These are phyloP conservation scores for Talaromyces sp. DNA, from an alignment of 2,329 filamentous ascomycete genomes.

Conservation along the genomic window DNA sequence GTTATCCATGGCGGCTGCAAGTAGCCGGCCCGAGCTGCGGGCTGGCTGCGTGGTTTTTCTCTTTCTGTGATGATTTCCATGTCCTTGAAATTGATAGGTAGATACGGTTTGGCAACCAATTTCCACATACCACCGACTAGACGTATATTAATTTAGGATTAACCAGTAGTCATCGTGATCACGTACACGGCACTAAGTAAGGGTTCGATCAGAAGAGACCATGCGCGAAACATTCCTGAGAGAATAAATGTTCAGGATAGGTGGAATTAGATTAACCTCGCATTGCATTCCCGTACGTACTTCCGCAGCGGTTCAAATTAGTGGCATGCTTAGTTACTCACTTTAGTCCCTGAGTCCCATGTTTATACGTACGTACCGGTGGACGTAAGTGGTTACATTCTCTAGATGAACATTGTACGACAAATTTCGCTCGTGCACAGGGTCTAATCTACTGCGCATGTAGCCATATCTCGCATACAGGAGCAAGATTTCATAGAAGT, in stretches of 20 bases:
- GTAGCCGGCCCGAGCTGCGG: background rate
- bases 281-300: slow-evolving; percentile 20
- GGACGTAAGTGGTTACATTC: too few relatives aligned
- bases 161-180: background rate
- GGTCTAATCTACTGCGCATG: background rate
- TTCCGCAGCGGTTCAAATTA: slow-evolving; percentile 5
- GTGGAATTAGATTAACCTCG: slow-evolving; percentile 18
- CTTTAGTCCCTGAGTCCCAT: background rate
- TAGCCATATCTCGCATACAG: background rate
- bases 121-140: background rate
- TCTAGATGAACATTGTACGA: background rate
- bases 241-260: slow-evolving; percentile 1
- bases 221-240: background rate
- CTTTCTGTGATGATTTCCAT: background rate
- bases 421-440: background rate
- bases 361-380: background rate
- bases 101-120: background rate
- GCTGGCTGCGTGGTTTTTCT: slow-evolving; percentile 4
- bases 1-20: slow-evolving; percentile 5
- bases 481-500: background rate
- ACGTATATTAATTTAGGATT: too few relatives aligned
- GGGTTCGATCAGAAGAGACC: background rate
- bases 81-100: background rate
- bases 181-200: background rate
- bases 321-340: background rate